Conservation (phyloP, 345 rosid species). For the Sisymbrium irio region DNA sequence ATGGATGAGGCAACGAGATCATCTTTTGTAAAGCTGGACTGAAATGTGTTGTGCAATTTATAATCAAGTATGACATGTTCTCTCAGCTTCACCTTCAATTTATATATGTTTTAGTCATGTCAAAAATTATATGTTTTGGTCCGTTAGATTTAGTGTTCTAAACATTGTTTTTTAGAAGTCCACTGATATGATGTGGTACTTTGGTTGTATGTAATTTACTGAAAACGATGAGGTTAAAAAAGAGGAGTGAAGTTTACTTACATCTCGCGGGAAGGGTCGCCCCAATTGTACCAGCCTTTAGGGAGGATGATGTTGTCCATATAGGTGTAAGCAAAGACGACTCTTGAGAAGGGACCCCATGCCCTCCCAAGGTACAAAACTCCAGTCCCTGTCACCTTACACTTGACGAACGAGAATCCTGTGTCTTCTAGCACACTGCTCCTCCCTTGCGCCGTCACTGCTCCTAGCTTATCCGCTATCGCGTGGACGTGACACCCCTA, state of each 20-base stretch:
- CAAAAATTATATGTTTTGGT: not conserved
- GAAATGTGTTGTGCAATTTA: constrained; percentile 7
- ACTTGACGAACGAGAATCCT: constrained; percentile 90
- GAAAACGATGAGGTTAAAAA: not conserved
- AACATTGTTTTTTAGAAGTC: not conserved
- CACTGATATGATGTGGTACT: not conserved
- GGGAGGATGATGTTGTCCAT: constrained; percentile 96
- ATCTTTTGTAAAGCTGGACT: constrained; percentile 13
- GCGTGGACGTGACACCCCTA: constrained; percentile 93
- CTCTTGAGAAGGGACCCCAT: constrained; percentile 98
- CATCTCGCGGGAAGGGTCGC: constrained; percentile 89
- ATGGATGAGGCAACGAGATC: constrained; percentile 18
- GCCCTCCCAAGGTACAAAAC: constrained; percentile 92
- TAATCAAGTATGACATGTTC: constrained; percentile 3
- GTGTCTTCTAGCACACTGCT: constrained; percentile 84
- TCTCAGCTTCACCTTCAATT: not conserved
- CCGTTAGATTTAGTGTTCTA: not conserved
- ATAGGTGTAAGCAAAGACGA: constrained; percentile 89
- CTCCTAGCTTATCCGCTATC: constrained; percentile 62
- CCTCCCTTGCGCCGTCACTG: constrained; percentile 80
- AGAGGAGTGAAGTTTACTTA: constrained; percentile 31
- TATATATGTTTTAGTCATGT: not conserved
- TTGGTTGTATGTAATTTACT: not conserved
- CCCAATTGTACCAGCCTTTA: constrained; percentile 97
- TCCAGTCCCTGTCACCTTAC: constrained; percentile 96